Evolutionary conservation across 768 basidiomycete genomes (phyloP), one percentile per base, ranked within the genome.

Genomic region (Daedaleopsis nitida): DNA sequence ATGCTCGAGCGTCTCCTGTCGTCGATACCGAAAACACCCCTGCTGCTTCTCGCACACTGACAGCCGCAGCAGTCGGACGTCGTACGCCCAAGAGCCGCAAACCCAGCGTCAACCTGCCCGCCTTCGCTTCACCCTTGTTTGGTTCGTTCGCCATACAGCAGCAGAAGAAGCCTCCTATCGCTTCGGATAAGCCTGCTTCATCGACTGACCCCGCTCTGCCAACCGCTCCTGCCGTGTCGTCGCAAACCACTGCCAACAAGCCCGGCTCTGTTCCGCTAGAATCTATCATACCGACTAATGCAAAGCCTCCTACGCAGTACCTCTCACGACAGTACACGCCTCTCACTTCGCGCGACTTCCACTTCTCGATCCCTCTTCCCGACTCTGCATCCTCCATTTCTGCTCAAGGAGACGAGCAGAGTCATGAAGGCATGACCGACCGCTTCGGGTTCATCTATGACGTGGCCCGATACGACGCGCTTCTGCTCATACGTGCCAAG

Each of bases 391-490:
- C 85, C 49, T 78, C 81, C 43, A 84, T 83, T 65, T 80, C 75
- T 17, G 74, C 80, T 19, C 79, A 83, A 52, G 78, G 78, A 19
- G 79, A 80, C 48, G 83, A 84, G 38, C 78, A 80, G 65, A 80
- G 75, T 58, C 80, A 82, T 53, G 78, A 83, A 51, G 84, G 84
- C 3, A 76, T 94, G 58, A 93, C 92, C 19, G 94, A 96, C 63
- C 86, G 92, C 6, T 96, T 88, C 68, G 94, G 94, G 0, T 96
- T 96, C 76, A 88, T 95, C 73, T 95, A 95, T 60, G 92, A 94
- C 65, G 83, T 94, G 1, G 85, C 87, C 3, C 82, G 86, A 66
- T 92, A 94, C 67, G 94, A 96, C 67, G 80, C 91, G 27, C 78
- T 93, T 24, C 75, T 96, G 14, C 80, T 96, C 27, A 72, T 89